phyloP scores from a whole-genome alignment of 495 filamentous ascomycete species.

The Talaromyces proteolyticus region DNA sequence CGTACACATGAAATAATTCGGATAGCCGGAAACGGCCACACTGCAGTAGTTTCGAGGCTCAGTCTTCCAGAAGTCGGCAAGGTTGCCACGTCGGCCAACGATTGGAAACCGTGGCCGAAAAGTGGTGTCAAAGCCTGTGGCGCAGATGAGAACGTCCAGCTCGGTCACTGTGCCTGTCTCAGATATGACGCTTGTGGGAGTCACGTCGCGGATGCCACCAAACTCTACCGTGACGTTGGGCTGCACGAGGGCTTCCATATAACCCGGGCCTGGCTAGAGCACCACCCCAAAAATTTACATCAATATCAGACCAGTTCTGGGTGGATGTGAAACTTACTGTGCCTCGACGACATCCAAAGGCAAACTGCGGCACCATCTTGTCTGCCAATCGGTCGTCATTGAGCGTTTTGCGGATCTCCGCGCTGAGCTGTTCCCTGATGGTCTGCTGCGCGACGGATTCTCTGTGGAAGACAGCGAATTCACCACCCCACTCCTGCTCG shows the following conservation, averaged over 20 bases:
- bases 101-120: constrained; percentile 28
- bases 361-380: constrained; percentile 38
- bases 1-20: constrained; percentile 59
- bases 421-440: too few species aligned
- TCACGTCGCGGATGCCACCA: constrained; percentile 16
- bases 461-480: neutral
- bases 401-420: constrained; percentile 23
- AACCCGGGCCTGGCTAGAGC: constrained; percentile 34
- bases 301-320: too few species aligned
- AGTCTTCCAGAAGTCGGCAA: constrained; percentile 32
- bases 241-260: constrained; percentile 29
- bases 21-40: constrained; percentile 44
- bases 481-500: neutral
- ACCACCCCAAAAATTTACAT: too few species aligned
- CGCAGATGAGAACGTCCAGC: constrained; percentile 43
- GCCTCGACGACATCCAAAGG: constrained; percentile 41
- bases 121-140: constrained; percentile 41
- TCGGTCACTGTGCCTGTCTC: constrained; percentile 23
- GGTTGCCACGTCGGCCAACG: constrained; percentile 22
- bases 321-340: too few species aligned
- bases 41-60: constrained; percentile 41
- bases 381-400: constrained; percentile 24
- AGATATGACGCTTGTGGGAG: constrained; percentile 22
- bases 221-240: constrained; percentile 14
- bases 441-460: too few species aligned